These are phyloP conservation scores for Podila horticola DNA, from an alignment of 192 early-diverging fungal species.

Conservation along the genomic window DNA sequence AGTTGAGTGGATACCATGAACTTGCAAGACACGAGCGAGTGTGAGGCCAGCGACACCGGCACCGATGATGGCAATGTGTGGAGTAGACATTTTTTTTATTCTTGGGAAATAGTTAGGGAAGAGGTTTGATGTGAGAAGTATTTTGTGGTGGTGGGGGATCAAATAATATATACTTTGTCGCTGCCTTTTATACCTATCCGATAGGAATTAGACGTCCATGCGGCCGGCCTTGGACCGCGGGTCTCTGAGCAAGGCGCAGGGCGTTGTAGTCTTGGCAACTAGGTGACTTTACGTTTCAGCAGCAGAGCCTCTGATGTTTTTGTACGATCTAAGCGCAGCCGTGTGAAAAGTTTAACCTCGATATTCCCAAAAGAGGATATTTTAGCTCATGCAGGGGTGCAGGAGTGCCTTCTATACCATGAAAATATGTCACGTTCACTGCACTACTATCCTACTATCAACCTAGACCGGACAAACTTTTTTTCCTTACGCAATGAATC, in stretches of 20 bases:
- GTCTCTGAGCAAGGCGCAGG: not conserved
- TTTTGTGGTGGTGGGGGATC: constrained; percentile 3
- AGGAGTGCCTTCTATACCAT: no score
- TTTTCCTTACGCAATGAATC: no score
- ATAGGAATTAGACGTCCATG: not conserved
- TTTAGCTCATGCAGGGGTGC: no score
- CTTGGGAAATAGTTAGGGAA: not conserved
- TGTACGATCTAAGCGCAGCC: no score
- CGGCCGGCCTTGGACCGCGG: not conserved
- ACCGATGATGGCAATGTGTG: constrained; percentile 57
- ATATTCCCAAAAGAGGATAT: no score
- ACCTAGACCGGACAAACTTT: no score
- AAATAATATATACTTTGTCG: constrained; percentile 1
- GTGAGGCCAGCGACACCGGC: constrained; percentile 63
- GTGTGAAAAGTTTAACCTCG: no score
- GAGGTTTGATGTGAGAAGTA: not conserved
- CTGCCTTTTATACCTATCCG: constrained; percentile 1
- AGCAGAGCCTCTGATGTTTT: no score
- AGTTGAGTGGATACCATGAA: constrained; percentile 38
- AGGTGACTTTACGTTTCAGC: no score
- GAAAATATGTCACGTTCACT: no score
- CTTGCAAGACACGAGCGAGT: constrained; percentile 56
- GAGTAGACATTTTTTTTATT: constrained; percentile 14
- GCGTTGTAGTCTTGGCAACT: constrained; percentile 1
- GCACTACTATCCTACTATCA: no score